phyloP scores from a whole-genome alignment of 2,329 filamentous ascomycete genomes.

The Zarea fungicola region DNA sequence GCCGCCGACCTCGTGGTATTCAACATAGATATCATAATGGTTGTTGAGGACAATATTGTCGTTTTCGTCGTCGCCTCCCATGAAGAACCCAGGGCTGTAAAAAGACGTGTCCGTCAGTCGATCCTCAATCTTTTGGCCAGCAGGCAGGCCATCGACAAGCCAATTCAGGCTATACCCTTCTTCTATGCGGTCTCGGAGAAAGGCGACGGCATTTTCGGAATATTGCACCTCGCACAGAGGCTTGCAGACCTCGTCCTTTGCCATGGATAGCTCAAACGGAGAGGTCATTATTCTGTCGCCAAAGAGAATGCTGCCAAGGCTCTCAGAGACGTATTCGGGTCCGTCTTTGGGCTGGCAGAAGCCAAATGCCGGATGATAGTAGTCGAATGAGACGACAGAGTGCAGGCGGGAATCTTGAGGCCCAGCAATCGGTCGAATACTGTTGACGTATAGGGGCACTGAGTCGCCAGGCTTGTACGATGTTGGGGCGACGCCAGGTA shows the following conservation, averaged over 20 bases:
- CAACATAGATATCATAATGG: slow-evolving; percentile 89
- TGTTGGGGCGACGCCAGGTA: slow-evolving; percentile 90
- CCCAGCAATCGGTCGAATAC: slow-evolving; percentile 78
- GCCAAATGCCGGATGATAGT: slow-evolving; percentile 82
- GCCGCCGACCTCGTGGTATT: slow-evolving; percentile 77
- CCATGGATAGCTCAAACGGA: slow-evolving; percentile 85
- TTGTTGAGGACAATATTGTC: slow-evolving; percentile 71
- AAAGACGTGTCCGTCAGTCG: slow-evolving; percentile 71
- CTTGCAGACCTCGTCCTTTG: slow-evolving; percentile 81
- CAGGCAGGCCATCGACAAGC: slow-evolving; percentile 90
- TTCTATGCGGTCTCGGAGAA: slow-evolving; percentile 76
- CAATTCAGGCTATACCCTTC: slow-evolving; percentile 92
- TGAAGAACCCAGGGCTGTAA: slow-evolving; percentile 85
- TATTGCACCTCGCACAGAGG: slow-evolving; percentile 62
- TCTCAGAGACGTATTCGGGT: slow-evolving; percentile 73
- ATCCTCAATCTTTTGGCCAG: slow-evolving; percentile 77
- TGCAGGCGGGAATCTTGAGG: slow-evolving; percentile 73
- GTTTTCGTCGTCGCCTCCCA: slow-evolving; percentile 55
- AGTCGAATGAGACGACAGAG: slow-evolving; percentile 94
- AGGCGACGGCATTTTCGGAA: slow-evolving; percentile 61
- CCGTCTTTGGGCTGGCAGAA: slow-evolving; percentile 80
- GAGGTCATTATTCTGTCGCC: slow-evolving; percentile 98
- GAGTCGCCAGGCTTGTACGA: slow-evolving; percentile 76
- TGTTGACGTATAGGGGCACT: slow-evolving; percentile 89
- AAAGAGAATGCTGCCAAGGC: slow-evolving; percentile 88